Conservation (phyloP, 495 filamentous ascomycete species). For the Neurospora discreta region DNA sequence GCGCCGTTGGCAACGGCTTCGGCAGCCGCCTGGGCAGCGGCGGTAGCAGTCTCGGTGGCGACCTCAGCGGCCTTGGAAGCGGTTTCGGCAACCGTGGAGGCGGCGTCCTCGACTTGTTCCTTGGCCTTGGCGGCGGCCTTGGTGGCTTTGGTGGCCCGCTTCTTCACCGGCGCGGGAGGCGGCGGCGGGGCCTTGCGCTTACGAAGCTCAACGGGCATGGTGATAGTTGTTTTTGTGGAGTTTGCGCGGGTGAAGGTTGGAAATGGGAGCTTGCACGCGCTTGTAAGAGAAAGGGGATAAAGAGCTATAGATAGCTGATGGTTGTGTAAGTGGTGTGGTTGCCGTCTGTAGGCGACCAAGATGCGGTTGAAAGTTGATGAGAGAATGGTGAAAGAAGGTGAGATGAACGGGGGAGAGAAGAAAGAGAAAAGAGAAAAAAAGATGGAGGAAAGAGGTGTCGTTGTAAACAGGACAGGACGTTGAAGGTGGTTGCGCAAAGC, state of each 20-base stretch:
- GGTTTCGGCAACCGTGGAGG: slow-evolving; percentile 22
- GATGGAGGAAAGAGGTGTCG: slow-evolving; percentile 6
- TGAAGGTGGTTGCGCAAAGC: slow-evolving; percentile 22
- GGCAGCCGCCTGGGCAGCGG: slow-evolving; percentile 16
- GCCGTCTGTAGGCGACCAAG: not conserved
- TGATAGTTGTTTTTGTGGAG: slow-evolving; percentile 1
- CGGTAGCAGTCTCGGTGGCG: slow-evolving; percentile 23
- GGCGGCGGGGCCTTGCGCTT: slow-evolving; percentile 63
- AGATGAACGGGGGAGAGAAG: not conserved
- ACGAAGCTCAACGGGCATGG: slow-evolving; percentile 52
- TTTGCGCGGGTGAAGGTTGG: not conserved
- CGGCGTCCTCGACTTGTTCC: slow-evolving; percentile 21
- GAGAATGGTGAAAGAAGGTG: slow-evolving; percentile 1
- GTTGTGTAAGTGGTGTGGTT: not conserved
- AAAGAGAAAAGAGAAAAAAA: not conserved
- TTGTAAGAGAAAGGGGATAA: not conserved
- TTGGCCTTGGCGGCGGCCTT: slow-evolving; percentile 32
- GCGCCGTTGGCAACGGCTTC: slow-evolving; percentile 6
- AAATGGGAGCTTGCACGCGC: not conserved
- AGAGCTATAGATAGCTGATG: not conserved
- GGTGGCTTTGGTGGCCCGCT: slow-evolving; percentile 24
- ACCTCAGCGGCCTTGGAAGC: slow-evolving; percentile 35
- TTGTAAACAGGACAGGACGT: slow-evolving; percentile 25
- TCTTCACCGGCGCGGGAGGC: slow-evolving; percentile 35
- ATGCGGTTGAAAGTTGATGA: not conserved